Conservation (phyloP, 352 stramenopile genomes). For the Pythium phragmiticola region DNA sequence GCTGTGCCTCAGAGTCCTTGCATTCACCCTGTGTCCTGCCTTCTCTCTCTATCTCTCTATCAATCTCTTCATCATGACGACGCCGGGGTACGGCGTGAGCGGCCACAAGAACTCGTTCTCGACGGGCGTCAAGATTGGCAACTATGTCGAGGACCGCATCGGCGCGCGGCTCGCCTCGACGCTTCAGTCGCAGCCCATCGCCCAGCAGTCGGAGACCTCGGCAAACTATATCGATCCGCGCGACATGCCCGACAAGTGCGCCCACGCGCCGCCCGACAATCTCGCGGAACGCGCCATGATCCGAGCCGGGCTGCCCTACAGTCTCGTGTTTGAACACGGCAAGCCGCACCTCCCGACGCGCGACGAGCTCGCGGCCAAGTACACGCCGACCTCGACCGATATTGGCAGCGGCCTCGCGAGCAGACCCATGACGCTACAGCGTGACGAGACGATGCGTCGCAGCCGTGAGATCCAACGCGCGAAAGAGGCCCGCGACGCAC, state of each 20-base stretch:
- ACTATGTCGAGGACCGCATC: conserved; percentile 82
- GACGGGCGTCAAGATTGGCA: conserved; percentile 72
- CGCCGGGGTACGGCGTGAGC: conserved; percentile 66
- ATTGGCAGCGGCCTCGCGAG: conserved; percentile 36
- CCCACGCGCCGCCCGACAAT: conserved; percentile 48
- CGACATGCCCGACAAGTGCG: conserved; percentile 57
- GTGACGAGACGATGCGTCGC: conserved; percentile 34
- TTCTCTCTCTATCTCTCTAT: background rate
- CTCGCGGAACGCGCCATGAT: conserved; percentile 48
- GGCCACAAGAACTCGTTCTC: conserved; percentile 85
- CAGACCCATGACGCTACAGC: conserved; percentile 27
- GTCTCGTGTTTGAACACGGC: conserved; percentile 74
- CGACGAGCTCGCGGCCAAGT: conserved; percentile 49
- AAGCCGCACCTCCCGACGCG: conserved; percentile 38
- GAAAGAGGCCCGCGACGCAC: conserved; percentile 37
- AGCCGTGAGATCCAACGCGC: conserved; percentile 44
- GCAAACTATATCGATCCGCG: conserved; percentile 56
- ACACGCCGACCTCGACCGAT: conserved; percentile 53
- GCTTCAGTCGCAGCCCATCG: conserved; percentile 40
- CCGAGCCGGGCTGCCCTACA: conserved; percentile 61
- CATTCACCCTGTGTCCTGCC: no score
- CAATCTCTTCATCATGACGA: conserved; percentile 28
- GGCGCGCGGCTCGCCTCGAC: conserved; percentile 44
- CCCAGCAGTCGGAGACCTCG: conserved; percentile 44
- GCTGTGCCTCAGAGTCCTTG: background rate